Base-by-base conservation (phyloP, 2,329 filamentous ascomycete species). In the Fusarium sulawesiense region DNA sequence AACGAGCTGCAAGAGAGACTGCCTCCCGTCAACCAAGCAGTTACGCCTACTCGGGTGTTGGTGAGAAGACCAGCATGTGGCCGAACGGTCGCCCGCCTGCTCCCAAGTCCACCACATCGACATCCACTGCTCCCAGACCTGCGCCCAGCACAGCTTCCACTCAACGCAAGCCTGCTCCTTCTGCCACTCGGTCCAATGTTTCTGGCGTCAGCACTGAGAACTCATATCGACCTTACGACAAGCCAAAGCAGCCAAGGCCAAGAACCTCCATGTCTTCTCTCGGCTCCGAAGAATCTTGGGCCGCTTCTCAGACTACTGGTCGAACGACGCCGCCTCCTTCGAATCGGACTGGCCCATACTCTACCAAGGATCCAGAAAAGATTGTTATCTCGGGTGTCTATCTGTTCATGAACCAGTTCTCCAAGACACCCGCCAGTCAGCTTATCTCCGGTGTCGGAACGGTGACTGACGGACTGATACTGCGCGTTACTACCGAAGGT, bases 311-410 rank as follows among this genome's bases (percentile, higher is more conserved):
- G 63, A 94, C 93, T 18, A 98, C 94, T 2, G 87, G 93, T 13
- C 89, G 90, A 61, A 97, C 94, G 9, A 93, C 93, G 7, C 93
- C 94, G 11, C 93, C 94, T 18, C 91, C 92, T 3, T 94, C 92
- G 6, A 87, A 91, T 70, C 89, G 92, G 49, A 89, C 90, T 3
- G 90, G 91, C 2, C 88, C 93, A 4, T 98, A 98, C 80, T 87
- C 89, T 37, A 98, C 94, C 29, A 93, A 92, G 71, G 93, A 98
- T 78, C 94, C 95, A 1, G 90, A 97, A 82, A 99, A 99, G 86
- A 96, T 99, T 77, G 91, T 97, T 68, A 95, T 99, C 80, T 92
- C 92, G 76, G 96, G 91, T 13, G 96, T 98, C 6, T 98, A 97
- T 78, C 86, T 92, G 59, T 98, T 97, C 85, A 94, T 94, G 80